These are phyloP conservation scores for Phytophthora boehmeriae DNA, from an alignment of 352 stramenopile species.

Conservation along the genomic window DNA sequence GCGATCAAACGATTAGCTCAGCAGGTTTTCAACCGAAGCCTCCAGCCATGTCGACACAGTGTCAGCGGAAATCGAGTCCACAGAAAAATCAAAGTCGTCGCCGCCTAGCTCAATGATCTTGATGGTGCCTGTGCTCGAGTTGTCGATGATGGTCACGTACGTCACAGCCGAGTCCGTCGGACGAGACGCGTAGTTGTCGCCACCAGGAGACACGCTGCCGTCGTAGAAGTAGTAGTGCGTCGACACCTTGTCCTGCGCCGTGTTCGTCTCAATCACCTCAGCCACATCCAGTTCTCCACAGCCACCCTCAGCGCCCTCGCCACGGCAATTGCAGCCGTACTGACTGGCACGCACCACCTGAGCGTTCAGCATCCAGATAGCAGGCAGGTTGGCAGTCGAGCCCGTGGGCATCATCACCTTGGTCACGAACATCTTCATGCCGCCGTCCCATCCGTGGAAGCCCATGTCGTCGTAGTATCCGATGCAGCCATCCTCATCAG, in stretches of 20 bases:
- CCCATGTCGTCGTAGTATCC: constrained; percentile 75
- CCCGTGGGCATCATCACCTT: constrained; percentile 69
- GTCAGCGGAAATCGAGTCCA: constrained; percentile 33
- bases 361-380: constrained; percentile 83
- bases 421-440: constrained; percentile 82
- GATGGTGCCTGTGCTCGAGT: constrained; percentile 41
- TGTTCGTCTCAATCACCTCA: constrained; percentile 78
- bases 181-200: constrained; percentile 52
- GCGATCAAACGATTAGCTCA: too few species aligned
- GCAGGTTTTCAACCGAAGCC: constrained; percentile 43
- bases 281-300: constrained; percentile 79
- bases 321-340: constrained; percentile 83
- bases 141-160: constrained; percentile 65
- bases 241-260: constrained; percentile 51
- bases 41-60: constrained; percentile 43
- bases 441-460: constrained; percentile 74
- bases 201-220: constrained; percentile 45
- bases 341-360: constrained; percentile 72
- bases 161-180: constrained; percentile 40
- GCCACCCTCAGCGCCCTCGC: constrained; percentile 49
- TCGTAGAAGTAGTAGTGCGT: constrained; percentile 86
- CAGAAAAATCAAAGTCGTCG: constrained; percentile 52
- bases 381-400: constrained; percentile 55
- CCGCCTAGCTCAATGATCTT: constrained; percentile 56
- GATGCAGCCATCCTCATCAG: constrained; percentile 45